Evolutionary conservation across 2,329 filamentous ascomycete species (phyloP), one percentile per base, ranked within the genome.

Genomic region (Calonectria multiphialidica): DNA sequence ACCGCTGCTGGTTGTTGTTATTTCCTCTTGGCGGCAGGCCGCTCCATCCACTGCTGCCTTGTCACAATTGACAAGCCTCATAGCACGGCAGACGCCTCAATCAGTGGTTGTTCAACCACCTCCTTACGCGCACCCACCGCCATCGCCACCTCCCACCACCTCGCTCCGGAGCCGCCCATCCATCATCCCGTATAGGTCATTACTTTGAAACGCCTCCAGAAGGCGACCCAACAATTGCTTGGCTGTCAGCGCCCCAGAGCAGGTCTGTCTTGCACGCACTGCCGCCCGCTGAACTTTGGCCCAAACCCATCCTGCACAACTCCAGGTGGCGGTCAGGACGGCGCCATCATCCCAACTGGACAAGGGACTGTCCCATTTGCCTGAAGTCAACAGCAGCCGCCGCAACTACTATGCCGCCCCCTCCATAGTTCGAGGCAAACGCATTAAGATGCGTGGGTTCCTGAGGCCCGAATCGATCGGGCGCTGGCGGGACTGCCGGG

Each of bases 391-490:
- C 33, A 59, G 13, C 53, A 37, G 21, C n/a, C 12, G n/a, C 44
- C 12, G 12, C n/a, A 3, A 23, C 44, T n/a, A 47, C n/a, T 21
- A 45, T 9, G 10, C 44, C 44, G 21, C 21, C n/a, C 42, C 42
- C 42, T n/a, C n/a, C 42, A 45, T n/a, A 21, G 18, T 45, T 45
- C 18, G 8, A 21, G 18, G 18, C 18, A 45, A 45, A 45, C 18
- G 18, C 42, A 45, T 21, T 6, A 8, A 15, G 33, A 59, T 16
- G 21, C 13, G 35, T 59, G 53, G 21, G 53, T 59, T 59, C 50
- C 53, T 59, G 33, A 59, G 53, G 53, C 53, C 53, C 33, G 33
- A 40, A 59, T 40, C 53, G 53, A 59, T 40, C 53, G 53, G 33
- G 35, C 35, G 37, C 35, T 37, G 33, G n/a, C 5, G 35, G 53